Evolutionary conservation across 495 filamentous ascomycete genomes (phyloP), one percentile per base, ranked within the genome.

Genomic region (Apodospora peruviana): DNA sequence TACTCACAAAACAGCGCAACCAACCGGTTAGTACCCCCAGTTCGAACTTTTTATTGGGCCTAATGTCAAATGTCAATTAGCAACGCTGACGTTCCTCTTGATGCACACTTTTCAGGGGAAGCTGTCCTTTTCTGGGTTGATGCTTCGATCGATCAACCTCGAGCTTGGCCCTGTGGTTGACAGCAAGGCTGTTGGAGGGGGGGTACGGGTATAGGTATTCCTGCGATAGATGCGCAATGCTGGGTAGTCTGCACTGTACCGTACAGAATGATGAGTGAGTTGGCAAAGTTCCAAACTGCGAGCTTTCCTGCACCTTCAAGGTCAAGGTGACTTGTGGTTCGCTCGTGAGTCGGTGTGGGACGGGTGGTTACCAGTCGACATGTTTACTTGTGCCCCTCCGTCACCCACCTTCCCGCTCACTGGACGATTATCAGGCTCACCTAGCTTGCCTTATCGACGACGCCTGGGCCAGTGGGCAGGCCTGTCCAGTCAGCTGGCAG

Each of bases 321-420:
- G 40, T 45, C 20, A 32, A 32, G 29, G 37, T 25, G 20, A n/a
- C 16, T 35, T 32, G 37, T 57, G 45, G 46, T 52, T 57, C 35
- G 49, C 42, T 34, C 19, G n/a, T 40, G 37, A n/a, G 5, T 19
- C 37, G 37, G 12, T 32, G 16, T 43, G 22, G 42, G 16, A 17
- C 10, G 22, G 38, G 40, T 20, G 16, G 29, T 25, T 36, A 11
- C 39, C 17, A 18, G 18, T 23, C 34, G 27, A 35, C 39, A 16
- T 59, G 51, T 61, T 64, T 60, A 61, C 58, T 47, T 43, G 45
- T 41, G 44, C 40, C 50, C 57, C 57, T 52, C 54, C 48, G n/a
- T n/a, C n/a, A n/a, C n/a, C n/a, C n/a, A n/a, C n/a, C 45, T 27
- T 44, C 20, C 23, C 36, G 43, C 50, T 62, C 50, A 56, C 54